Evolutionary conservation across 169 alveolate species (phyloP).

Genomic region (Besnoitia besnoiti): DNA sequence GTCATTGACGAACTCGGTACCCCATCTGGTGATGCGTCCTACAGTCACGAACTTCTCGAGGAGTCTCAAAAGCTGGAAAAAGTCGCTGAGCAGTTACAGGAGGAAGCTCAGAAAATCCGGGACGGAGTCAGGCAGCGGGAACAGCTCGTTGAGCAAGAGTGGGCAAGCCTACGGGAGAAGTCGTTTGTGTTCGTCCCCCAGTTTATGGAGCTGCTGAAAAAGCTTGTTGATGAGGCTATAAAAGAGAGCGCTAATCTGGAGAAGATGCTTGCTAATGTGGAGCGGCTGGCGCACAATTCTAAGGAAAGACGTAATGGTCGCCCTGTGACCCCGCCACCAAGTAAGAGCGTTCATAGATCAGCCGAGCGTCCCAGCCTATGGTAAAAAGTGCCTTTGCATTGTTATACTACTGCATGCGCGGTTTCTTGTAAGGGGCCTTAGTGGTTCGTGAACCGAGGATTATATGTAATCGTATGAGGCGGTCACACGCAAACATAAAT

Average conservation of each 20-base stretch:
- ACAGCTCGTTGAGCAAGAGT: neutral
- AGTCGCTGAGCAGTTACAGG: neutral
- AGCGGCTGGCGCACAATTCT: conserved; percentile 23
- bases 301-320: neutral
- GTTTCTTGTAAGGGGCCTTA: no score
- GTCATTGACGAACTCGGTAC: neutral
- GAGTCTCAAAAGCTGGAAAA: neutral
- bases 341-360: no score
- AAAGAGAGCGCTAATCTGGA: neutral
- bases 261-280: neutral
- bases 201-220: neutral
- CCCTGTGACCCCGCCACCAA: neutral
- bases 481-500: no score
- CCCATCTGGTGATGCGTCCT: neutral
- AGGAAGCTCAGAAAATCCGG: neutral
- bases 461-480: no score
- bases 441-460: no score
- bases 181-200: neutral
- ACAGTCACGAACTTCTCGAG: neutral
- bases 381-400: no score
- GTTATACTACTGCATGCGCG: no score
- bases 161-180: neutral
- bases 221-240: neutral
- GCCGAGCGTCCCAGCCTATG: no score
- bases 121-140: conserved; percentile 2